Percentiles rank a stretch among this genome's conserved stretches.
phyloP scores from a whole-genome alignment of 1,284 basidiomycete genomes.

The Malassezia globosa region DNA sequence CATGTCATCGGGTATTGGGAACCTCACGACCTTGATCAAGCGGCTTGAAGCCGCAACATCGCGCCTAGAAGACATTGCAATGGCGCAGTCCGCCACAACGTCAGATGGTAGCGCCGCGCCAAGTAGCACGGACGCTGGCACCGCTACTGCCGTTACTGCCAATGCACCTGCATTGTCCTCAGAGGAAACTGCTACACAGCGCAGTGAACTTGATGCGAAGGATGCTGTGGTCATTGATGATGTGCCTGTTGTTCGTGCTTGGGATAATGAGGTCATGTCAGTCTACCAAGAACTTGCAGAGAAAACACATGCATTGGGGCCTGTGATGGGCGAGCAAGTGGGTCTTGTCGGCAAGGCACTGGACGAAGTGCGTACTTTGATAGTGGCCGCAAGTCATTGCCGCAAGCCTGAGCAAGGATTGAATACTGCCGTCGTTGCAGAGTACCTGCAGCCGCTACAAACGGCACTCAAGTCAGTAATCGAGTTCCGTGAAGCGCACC shows the following conservation, averaged over 20 bases:
- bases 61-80: constrained; percentile 79
- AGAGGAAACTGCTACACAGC: background rate
- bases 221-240: background rate
- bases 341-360: constrained; percentile 51
- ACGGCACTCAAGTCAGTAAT: constrained; percentile 64
- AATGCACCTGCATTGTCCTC: background rate
- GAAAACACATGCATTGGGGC: constrained; percentile 64
- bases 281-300: constrained; percentile 64
- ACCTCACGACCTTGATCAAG: constrained; percentile 42
- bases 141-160: background rate
- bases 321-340: constrained; percentile 53
- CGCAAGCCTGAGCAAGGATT: constrained; percentile 57
- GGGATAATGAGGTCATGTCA: constrained; percentile 62
- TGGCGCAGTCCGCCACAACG: constrained; percentile 38
- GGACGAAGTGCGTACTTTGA: constrained; percentile 58
- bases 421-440: constrained; percentile 55
- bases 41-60: constrained; percentile 73
- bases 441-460: constrained; percentile 63
- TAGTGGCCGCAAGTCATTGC: constrained; percentile 62
- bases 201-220: background rate
- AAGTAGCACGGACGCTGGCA: background rate
- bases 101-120: background rate
- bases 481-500: constrained; percentile 68
- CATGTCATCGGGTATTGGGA: constrained; percentile 39
- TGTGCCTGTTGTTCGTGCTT: constrained; percentile 60